Base-by-base conservation (phyloP, 1,284 basidiomycete species). In the Malassezia dermatis region DNA sequence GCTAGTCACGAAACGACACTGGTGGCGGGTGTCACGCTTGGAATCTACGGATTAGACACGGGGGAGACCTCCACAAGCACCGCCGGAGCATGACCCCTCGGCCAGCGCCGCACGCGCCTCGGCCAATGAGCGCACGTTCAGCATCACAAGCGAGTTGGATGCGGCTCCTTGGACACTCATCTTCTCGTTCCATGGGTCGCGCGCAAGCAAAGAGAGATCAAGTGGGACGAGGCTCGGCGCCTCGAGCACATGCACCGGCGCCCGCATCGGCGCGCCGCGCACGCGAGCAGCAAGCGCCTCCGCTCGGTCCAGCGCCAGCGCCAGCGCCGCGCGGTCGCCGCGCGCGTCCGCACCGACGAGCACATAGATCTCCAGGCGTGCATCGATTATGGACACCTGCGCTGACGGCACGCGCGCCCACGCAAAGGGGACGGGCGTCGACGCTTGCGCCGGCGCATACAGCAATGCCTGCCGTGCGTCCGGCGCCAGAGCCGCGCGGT, bases 191-290 rank as follows among this genome's bases (percentile, higher is more conserved):
- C 60, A 64, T 53, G 61, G 62, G 13, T 57, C 57, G 21, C 69
- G 63, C 8, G 63, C 53, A 10, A 62, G 53, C 4, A 61, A 49
- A 12, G 50, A 50, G 2, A 71, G 32, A 35, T 71, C 69, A 27
- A 47, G 17, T 13, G 69, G 69, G 7, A 63, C 32, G 46, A 58
- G 52, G 2, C 57, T 63, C 1, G 69, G 69, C 8, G 63, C 57
- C 11, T 65, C 55, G 21, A 71, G 42, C n/a, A 67, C 62, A 47
- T 69, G 67, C n/a, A 64, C 59, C 4, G 64, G 61, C 7, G 63
- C 56, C 19, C 58, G 55, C 39, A 54, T 47, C 24, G 41, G 13
- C 12, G 17, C n/a, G 10, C 12, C 32, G 28, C 17, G 45, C 31
- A 26, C 31, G 15, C 19, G 40, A 4, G 54, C 56, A 7, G 30